Base-by-base conservation (phyloP, 805 yeast species). In the Millerozyma acaciae region DNA sequence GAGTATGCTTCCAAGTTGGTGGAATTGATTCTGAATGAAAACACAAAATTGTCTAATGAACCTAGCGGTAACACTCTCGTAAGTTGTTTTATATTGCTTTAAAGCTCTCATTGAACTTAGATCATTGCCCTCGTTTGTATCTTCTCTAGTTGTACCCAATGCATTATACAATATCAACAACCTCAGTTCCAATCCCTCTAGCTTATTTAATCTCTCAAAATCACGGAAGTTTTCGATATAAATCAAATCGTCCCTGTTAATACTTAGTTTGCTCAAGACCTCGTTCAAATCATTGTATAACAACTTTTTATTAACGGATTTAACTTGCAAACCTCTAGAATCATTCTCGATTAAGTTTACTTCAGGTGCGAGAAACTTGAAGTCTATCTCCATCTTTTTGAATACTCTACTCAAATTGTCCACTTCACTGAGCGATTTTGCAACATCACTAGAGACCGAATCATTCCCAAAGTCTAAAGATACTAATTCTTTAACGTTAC, bases 291-390 rank as follows among this genome's bases (percentile, higher is more conserved):
- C 88, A 29, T 72, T 75, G 68, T 79, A 81, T 16, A 88, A 63
- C n/a, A 70, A 53, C 47, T 84, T 85, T 55, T 84, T 84, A 58
- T 89, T 89, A 27, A 85, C 78, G 4, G 90, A 76, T 44, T 80
- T 80, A 5, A 89, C 81, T 57, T 89, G 96, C 12, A 87, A 57
- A 30, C 95, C 95, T 46, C 82, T 77, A 2, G 89, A 79, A 50
- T 81, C 84, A 21, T 68, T 66, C 50, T 87, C 95, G 26, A 88
- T 78, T 32, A 70, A 74, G 28, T 75, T 72, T 32, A 89, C 76
- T 39, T 84, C 90, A 3, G 76, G 76, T 9, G 79, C 73, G 22
- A 86, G 41, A 24, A 53, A 43, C 31, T 56, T 59, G 39, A 67
- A 60, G 35, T 57, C 62, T 20, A 62, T 44, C 37, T 65, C 70